Base-by-base conservation (phyloP, 2,329 filamentous ascomycete genomes). In the Magnaporthiopsis rhizophila region DNA sequence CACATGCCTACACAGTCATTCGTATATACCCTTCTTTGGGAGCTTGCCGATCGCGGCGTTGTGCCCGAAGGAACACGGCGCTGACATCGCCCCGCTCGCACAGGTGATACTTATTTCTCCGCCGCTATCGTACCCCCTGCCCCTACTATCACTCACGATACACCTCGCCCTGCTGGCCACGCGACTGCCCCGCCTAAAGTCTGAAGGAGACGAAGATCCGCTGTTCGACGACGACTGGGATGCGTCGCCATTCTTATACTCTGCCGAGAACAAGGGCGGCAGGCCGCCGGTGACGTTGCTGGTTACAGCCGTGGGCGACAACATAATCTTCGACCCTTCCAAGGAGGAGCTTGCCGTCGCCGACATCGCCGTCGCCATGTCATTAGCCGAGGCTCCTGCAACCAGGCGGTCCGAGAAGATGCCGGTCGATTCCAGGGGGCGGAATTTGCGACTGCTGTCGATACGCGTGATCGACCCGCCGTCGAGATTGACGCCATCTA, bases 141-240 rank as follows among this genome's bases (percentile, higher is more conserved):
- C 94, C 1, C 85, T 99, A 13, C 87, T 99, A 58, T 97, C 92
- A 38, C 84, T 98, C 65, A 96, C 95, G 26, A 94, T 91, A 61
- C 93, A 99, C 74, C 88, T 99, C 66, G 95, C 95, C 3, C 89
- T 99, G 60, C 87, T 97, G 67, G 88, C 91, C 36, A 94, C 95
- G 8, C 88, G 90, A 68, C 82, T 98, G 3, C 95, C 95, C 9
- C 85, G 87, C 32, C 82, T 97, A 62, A 91, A 91, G 74, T 97
- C 93, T 1, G 90, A 96, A 75, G 86, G 86, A 65, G 94, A 98
- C 77, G 95, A 99, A 78, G 95, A 99, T 71, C 95, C 95, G 15
- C 88, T 97, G 73, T 99, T 99, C 77, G 90, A 97, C 78, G 95
- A 99, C 77, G 95, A 99, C 79, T 99, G 95, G 95, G 91, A 90